Evolutionary conservation across 2,329 filamentous ascomycete genomes (phyloP).

Genomic region (Xylariales sp.): DNA sequence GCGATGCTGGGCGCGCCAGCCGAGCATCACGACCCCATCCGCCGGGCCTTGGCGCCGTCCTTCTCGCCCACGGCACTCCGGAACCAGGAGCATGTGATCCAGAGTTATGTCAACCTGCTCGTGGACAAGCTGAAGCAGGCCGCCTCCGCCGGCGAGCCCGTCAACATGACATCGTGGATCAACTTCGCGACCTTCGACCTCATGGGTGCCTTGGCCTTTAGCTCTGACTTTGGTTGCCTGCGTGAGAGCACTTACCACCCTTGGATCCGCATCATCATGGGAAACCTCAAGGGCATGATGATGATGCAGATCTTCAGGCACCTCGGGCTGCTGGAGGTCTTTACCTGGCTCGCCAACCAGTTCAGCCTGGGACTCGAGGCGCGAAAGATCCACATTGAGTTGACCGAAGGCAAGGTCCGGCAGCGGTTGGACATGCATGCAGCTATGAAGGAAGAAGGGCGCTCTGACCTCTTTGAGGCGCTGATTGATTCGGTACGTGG

Average conservation of each 20-base stretch:
- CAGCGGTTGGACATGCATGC: not conserved
- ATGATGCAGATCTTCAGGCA: not conserved
- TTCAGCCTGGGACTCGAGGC: not conserved
- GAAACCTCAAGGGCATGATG: not conserved
- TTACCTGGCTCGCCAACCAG: not conserved
- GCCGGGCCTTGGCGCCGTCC: not conserved
- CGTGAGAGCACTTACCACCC: not conserved
- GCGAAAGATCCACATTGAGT: not conserved
- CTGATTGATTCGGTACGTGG: not conserved
- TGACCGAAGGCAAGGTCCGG: not conserved
- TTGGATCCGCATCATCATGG: not conserved
- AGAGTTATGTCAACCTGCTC: not conserved
- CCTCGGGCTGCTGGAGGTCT: not conserved
- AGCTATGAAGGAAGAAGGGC: not conserved
- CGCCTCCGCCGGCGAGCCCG: not conserved
- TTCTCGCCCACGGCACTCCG: not conserved
- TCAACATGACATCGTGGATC: conserved; percentile 19
- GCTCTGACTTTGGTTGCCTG: conserved; percentile 20
- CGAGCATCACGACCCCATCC: not conserved
- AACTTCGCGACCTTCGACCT: conserved; percentile 15
- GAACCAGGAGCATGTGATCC: not conserved
- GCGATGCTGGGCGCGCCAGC: not conserved
- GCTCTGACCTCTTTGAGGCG: not conserved
- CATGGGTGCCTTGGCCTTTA: conserved; percentile 17
- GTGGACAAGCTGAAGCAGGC: not conserved